Conservation (phyloP, 495 filamentous ascomycete genomes). For the Usnea hakonensis region DNA sequence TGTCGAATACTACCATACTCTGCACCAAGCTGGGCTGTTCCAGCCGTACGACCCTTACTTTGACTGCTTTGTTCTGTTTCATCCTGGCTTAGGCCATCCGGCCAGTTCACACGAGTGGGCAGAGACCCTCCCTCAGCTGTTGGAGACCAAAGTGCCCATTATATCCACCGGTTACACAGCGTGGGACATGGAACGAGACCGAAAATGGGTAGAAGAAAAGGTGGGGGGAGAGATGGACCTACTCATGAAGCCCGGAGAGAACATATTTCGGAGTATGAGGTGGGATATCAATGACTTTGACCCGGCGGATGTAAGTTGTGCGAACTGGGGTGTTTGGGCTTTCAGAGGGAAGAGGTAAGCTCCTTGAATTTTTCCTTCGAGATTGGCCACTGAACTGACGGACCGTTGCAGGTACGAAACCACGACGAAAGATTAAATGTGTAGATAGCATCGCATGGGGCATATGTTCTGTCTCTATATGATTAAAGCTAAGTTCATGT, state of each 20-base stretch:
- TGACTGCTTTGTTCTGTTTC: slow-evolving; percentile 91
- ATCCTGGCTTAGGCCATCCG: slow-evolving; percentile 91
- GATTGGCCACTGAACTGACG: slow-evolving; percentile 1
- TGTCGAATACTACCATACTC: slow-evolving; percentile 95
- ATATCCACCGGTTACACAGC: slow-evolving; percentile 93
- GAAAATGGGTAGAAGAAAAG: slow-evolving; percentile 77
- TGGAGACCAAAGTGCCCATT: slow-evolving; percentile 93
- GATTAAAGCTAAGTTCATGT: not conserved
- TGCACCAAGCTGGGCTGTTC: slow-evolving; percentile 83
- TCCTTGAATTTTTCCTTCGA: slow-evolving; percentile 2
- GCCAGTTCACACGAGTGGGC: slow-evolving; percentile 89
- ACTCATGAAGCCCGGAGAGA: slow-evolving; percentile 85
- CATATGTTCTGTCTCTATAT: not conserved
- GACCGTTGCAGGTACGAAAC: slow-evolving; percentile 8
- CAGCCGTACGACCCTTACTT: slow-evolving; percentile 96
- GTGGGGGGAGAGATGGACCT: slow-evolving; percentile 85
- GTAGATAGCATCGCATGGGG: not conserved
- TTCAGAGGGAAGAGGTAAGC: slow-evolving; percentile 94
- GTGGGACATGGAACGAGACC: slow-evolving; percentile 86
- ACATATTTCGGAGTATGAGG: slow-evolving; percentile 83
- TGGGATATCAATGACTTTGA: slow-evolving; percentile 98
- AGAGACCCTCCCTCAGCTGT: slow-evolving; percentile 74
- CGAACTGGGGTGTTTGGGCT: slow-evolving; percentile 95
- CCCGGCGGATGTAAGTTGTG: slow-evolving; percentile 86
- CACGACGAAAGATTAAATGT: slow-evolving; percentile 10